phyloP scores from a whole-genome alignment of 768 basidiomycete species.

The Sporobolomyces pararoseus region DNA sequence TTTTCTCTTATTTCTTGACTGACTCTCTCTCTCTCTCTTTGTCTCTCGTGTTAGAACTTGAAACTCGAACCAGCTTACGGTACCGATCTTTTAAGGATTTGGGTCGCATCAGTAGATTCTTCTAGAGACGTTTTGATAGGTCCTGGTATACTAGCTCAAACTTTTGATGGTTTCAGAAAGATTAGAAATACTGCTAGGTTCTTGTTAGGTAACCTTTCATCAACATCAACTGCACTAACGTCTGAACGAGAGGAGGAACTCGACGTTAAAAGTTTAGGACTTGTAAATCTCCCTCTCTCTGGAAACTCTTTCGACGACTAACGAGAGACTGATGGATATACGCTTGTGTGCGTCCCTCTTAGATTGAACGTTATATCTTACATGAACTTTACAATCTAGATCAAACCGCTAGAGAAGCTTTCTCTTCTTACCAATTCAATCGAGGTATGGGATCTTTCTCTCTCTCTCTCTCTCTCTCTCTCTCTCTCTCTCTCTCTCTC shows the following conservation, averaged over 20 bases:
- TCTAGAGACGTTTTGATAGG: constrained; percentile 84
- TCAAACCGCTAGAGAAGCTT: constrained; percentile 62
- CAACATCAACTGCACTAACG: no score
- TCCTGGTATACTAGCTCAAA: constrained; percentile 67
- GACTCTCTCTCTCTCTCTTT: no score
- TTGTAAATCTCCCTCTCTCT: constrained; percentile 55
- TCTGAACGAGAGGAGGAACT: constrained; percentile 4
- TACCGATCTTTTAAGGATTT: constrained; percentile 77
- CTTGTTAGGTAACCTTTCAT: constrained; percentile 72
- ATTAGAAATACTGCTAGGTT: constrained; percentile 82
- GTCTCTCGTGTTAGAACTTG: no score
- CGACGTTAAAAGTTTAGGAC: constrained; percentile 55
- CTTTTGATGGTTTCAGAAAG: constrained; percentile 71
- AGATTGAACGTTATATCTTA: constrained; percentile 85
- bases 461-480: no score
- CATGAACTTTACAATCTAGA: constrained; percentile 75
- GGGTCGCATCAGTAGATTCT: constrained; percentile 88
- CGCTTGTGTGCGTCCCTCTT: neutral
- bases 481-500: no score
- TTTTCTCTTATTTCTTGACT: no score
- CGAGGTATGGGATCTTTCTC: no score
- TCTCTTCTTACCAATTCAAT: constrained; percentile 71
- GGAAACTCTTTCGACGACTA: neutral
- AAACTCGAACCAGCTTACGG: constrained; percentile 76
- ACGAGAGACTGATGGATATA: neutral